These are phyloP conservation scores for Vaccinium myrtillus DNA, from an alignment of 148 eudicot species.

Conservation along the genomic window DNA sequence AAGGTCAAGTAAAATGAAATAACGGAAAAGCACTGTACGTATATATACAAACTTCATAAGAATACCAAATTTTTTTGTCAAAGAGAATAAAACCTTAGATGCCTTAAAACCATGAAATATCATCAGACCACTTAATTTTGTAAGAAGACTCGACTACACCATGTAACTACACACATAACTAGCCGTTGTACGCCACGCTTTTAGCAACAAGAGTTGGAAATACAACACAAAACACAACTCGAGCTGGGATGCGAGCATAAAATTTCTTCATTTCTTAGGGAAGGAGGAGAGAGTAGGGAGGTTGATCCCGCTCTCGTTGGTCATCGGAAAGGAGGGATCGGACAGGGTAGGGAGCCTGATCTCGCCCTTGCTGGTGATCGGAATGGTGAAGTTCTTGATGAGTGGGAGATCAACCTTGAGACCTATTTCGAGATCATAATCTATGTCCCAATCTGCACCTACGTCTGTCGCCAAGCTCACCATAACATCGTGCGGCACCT, in stretches of 20 bases:
- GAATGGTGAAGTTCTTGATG: slow-evolving; percentile 48
- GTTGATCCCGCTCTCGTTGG: not conserved
- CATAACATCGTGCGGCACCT: slow-evolving; percentile 42
- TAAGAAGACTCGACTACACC: not conserved
- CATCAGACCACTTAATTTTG: not conserved
- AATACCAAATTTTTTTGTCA: too few relatives aligned
- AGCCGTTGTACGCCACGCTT: not conserved
- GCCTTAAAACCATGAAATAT: too few relatives aligned
- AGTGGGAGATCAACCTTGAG: slow-evolving; percentile 49
- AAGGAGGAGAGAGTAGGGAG: not conserved
- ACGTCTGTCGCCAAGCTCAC: slow-evolving; percentile 45
- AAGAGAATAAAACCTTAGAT: too few relatives aligned
- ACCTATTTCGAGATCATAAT: slow-evolving; percentile 43
- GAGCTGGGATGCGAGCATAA: not conserved
- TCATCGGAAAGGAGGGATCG: slow-evolving; percentile 1
- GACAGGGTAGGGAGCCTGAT: slow-evolving; percentile 44
- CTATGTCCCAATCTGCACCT: slow-evolving; percentile 56
- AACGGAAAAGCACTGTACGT: too few relatives aligned
- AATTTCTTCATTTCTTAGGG: not conserved
- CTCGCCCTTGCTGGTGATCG: slow-evolving; percentile 44
- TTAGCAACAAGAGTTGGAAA: not conserved
- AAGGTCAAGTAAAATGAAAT: too few relatives aligned
- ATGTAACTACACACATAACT: not conserved
- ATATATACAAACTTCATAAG: too few relatives aligned
- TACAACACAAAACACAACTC: not conserved